phyloP scores from a whole-genome alignment of 2,329 filamentous ascomycete species.

The Pestalotiopsis sp. region DNA sequence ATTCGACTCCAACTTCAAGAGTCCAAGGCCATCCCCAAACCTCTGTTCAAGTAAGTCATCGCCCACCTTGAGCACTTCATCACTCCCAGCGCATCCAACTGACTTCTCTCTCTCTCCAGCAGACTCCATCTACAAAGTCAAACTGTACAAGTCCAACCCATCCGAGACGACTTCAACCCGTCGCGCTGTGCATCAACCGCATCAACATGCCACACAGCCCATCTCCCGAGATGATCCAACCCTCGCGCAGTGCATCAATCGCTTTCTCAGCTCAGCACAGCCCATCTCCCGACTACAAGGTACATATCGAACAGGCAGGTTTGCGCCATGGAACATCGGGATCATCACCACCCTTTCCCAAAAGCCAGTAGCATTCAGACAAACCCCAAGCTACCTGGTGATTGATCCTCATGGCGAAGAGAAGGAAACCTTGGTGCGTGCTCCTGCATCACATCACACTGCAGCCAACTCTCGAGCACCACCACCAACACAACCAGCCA shows the following conservation, averaged over 20 bases:
- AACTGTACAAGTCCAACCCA: slow-evolving; percentile 69
- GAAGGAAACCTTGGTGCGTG: no score
- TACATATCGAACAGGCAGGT: slow-evolving; percentile 39
- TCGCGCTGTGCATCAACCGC: no score
- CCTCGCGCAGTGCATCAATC: no score
- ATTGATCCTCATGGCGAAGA: no score
- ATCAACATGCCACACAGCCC: slow-evolving; percentile 35
- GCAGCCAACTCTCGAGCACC: no score
- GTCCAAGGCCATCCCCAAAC: slow-evolving; percentile 67
- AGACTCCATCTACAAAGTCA: slow-evolving; percentile 50
- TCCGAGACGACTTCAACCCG: slow-evolving; percentile 60
- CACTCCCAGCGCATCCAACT: background rate
- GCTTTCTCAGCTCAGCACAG: slow-evolving; percentile 33
- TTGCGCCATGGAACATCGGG: slow-evolving; percentile 34
- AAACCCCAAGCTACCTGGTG: no score
- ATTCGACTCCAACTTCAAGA: slow-evolving; percentile 67
- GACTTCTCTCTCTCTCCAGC: slow-evolving; percentile 25
- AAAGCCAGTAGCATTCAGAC: no score
- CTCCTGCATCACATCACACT: no score
- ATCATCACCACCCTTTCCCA: no score
- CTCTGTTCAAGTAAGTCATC: slow-evolving; percentile 55
- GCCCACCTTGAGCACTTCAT: background rate
- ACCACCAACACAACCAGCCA: no score
- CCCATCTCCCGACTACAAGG: slow-evolving; percentile 46
- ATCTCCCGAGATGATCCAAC: slow-evolving; percentile 37